Evolutionary conservation across 2,329 filamentous ascomycete species (phyloP), one percentile per base, ranked within the genome.

Genomic region (Fusarium sororula): DNA sequence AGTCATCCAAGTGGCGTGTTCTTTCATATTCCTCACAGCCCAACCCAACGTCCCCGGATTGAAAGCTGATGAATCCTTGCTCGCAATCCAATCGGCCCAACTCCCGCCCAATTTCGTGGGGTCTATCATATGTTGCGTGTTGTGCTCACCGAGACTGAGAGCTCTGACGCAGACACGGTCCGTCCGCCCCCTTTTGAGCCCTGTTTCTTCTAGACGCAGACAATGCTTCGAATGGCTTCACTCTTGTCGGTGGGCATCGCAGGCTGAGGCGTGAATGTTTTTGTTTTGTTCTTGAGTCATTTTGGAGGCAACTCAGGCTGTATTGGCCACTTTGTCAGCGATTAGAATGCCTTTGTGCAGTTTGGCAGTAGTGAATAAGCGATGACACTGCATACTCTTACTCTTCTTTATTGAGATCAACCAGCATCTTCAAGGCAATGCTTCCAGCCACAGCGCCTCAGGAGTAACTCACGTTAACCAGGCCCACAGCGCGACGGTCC

Each of bases 1-100:
- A 5, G 32, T 37, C 50, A 61, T 61, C 63, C 55, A 58, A 74
- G 68, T 78, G 75, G 76, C 76, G 70, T 76, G 76, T 74, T 74
- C 68, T 28, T 70, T 39, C 22, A 32, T 51, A 41, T 45, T 55
- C 63, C 30, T 45, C 42, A n/a, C n/a, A 61, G 57, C 55, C 54
- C 61, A 70, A 39, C 30, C 50, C 61, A 70, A 41, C 30, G 41
- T 58, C 62, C 60, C 55, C 65, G 45, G 68, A 63, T 62, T 54
- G 44, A 35, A 63, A 55, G 41, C n/a, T 55, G 30, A 28, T 55
- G 30, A 28, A 54, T 45, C 50, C 59, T 53, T 57, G 47, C n/a
- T 42, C n/a, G 2, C 24, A 35, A 26, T 55, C 71, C 63, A 74
- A 63, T 74, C 75, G 72, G 75, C 70, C 75, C 65, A 70, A 45